phyloP scores from a whole-genome alignment of 1,284 basidiomycete genomes.

The Tylopilus orsonianus region DNA sequence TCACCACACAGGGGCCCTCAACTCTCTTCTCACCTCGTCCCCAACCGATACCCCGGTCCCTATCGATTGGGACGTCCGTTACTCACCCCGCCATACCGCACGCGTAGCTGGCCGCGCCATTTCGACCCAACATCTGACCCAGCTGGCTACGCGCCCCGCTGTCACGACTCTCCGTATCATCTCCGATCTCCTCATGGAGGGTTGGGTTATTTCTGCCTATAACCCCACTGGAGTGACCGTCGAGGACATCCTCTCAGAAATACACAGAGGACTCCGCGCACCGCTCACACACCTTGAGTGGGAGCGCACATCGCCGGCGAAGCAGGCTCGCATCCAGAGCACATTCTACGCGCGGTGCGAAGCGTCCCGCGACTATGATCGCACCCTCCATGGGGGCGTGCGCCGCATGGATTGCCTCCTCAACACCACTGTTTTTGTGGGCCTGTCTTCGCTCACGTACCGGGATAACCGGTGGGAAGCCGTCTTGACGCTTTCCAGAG shows the following conservation, averaged over 20 bases:
- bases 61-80: slow-evolving; percentile 50
- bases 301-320: slow-evolving; percentile 39
- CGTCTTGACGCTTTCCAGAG: slow-evolving; percentile 44
- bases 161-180: slow-evolving; percentile 39
- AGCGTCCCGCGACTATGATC: slow-evolving; percentile 34
- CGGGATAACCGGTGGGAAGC: slow-evolving; percentile 37
- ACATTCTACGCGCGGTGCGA: slow-evolving; percentile 44
- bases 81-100: slow-evolving; percentile 37
- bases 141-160: slow-evolving; percentile 44
- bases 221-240: slow-evolving; percentile 47
- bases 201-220: slow-evolving; percentile 37
- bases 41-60: slow-evolving; percentile 19
- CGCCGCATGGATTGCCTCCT: slow-evolving; percentile 49
- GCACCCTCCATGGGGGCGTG: slow-evolving; percentile 40
- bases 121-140: slow-evolving; percentile 34
- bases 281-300: slow-evolving; percentile 44
- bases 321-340: slow-evolving; percentile 40
- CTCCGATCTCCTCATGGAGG: slow-evolving; percentile 45
- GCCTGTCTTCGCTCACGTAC: slow-evolving; percentile 41
- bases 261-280: slow-evolving; percentile 39
- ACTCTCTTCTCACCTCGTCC: slow-evolving; percentile 19
- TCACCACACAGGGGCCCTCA: slow-evolving; percentile 19
- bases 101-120: slow-evolving; percentile 18
- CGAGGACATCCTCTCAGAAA: slow-evolving; percentile 44
- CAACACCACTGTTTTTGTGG: slow-evolving; percentile 48